phyloP scores from a whole-genome alignment of 176 grass and related monocot genomes.

The Rhipidocladum racemiflorum region DNA sequence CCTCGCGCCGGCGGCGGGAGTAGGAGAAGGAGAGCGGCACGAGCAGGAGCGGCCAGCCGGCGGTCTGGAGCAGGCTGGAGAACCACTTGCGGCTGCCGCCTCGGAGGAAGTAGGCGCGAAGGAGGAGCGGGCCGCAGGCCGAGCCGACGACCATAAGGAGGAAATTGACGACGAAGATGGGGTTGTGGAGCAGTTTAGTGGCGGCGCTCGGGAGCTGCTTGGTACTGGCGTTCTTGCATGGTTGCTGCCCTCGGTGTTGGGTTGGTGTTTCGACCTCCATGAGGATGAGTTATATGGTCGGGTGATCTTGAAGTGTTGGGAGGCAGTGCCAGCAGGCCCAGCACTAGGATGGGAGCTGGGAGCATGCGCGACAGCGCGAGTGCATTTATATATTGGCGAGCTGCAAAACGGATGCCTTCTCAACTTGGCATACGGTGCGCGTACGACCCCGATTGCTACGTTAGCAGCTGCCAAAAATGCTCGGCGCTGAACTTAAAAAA shows the following conservation, averaged over 20 bases:
- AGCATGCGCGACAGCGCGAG: too few species aligned
- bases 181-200: constrained; percentile 6
- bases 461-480: too few species aligned
- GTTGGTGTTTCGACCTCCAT: constrained; percentile 51
- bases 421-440: background rate
- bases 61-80: constrained; percentile 62
- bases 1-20: background rate
- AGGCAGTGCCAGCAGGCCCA: background rate
- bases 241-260: background rate
- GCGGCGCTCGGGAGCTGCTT: background rate
- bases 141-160: constrained; percentile 54
- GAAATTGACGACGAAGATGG: constrained; percentile 53
- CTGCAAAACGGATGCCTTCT: background rate
- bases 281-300: background rate
- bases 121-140: constrained; percentile 48
- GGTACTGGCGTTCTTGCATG: background rate
- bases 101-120: constrained; percentile 72
- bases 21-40: constrained; percentile 56
- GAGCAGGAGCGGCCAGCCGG: constrained; percentile 56
- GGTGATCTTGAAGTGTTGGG: background rate
- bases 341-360: background rate
- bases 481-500: too few species aligned
- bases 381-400: background rate
- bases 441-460: too few species aligned
- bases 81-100: constrained; percentile 73